Evolutionary conservation across 768 basidiomycete genomes (phyloP).

Genomic region (Lactarius pseudohatsudake): DNA sequence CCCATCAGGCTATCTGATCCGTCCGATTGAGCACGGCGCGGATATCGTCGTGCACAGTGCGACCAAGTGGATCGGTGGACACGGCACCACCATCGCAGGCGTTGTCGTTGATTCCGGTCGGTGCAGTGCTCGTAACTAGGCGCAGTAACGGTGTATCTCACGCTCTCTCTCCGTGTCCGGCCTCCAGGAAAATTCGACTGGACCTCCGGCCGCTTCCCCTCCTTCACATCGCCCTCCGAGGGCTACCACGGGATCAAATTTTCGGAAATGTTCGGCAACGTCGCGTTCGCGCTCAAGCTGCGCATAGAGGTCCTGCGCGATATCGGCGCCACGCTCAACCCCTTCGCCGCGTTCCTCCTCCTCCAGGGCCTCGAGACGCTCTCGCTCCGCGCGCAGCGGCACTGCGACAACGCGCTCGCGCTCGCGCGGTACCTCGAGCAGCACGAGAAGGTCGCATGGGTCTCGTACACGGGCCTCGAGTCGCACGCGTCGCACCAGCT

Average conservation of each 20-base stretch:
- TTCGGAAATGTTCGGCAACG: slow-evolving; percentile 60
- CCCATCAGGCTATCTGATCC: slow-evolving; percentile 51
- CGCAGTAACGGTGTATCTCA: neutral
- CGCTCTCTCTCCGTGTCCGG: neutral
- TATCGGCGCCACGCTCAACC: slow-evolving; percentile 62
- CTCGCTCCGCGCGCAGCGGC: slow-evolving; percentile 66
- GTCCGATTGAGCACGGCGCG: slow-evolving; percentile 72
- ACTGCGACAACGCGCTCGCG: slow-evolving; percentile 66
- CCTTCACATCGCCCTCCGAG: slow-evolving; percentile 71
- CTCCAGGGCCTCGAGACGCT: slow-evolving; percentile 82
- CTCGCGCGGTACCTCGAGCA: slow-evolving; percentile 63
- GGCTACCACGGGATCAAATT: slow-evolving; percentile 75
- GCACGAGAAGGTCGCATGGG: slow-evolving; percentile 71
- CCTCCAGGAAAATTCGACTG: slow-evolving; percentile 68
- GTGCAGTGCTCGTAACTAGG: slow-evolving; percentile 17
- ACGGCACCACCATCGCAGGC: slow-evolving; percentile 78
- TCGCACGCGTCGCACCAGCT: slow-evolving; percentile 58
- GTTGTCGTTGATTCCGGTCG: slow-evolving; percentile 70
- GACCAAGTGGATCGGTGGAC: slow-evolving; percentile 84
- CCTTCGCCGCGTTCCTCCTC: slow-evolving; percentile 72
- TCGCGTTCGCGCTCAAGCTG: slow-evolving; percentile 67
- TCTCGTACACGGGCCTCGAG: slow-evolving; percentile 71
- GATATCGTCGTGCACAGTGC: slow-evolving; percentile 80
- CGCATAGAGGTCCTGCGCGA: slow-evolving; percentile 65
- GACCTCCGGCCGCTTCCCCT: slow-evolving; percentile 69